Base-by-base conservation (phyloP, 2,329 filamentous ascomycete genomes). In the Ophiostoma piceae region DNA sequence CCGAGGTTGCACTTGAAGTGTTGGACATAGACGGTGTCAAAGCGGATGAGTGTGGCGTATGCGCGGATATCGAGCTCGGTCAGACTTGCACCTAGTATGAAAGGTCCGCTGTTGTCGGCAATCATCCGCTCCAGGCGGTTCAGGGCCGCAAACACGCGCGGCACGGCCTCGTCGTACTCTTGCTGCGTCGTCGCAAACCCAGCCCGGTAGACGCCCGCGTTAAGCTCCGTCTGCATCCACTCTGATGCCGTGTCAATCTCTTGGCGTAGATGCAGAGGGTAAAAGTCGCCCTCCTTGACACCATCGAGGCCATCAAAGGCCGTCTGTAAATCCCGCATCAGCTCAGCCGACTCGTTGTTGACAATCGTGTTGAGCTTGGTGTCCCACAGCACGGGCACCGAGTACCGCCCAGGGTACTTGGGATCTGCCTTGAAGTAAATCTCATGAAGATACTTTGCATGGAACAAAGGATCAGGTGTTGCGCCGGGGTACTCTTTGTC, bases 1-100 rank as follows among this genome's bases (percentile, higher is more conserved):
- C 86, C 85, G 39, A 89, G 76, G 75, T 89, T 89, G 74, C 85
- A 87, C 78, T 89, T 89, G 80, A 89, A 89, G 77, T 89, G 87
- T 79, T 89, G 86, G 14, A 87, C 85, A 74, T 89, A 90, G 3
- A 87, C 83, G 2, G 81, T 78, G 72, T 89, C 87, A 74, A 89
- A 84, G 2, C 87, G 80, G n/a, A 89, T 79, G 16, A 87, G 73
- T 0, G 86, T 88, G 2, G 83, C 80, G 73, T 85, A 90, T 0
- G 84, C 80, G 12, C 84, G 78, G 26, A 89, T 74, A 74, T 90
- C 87, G 12, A 88, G 77, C 75, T 89, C 87, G 0, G 87, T 89
- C 71, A 89, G 74, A 16, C 80, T 74, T 0, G 77, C 74, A 1
- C 87, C 87, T 0, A 89, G 79, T 2, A 89, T 77, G 72, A 83